Conservation (phyloP, 1,139 yeast species). For the Trichomonascaceae sp. region DNA sequence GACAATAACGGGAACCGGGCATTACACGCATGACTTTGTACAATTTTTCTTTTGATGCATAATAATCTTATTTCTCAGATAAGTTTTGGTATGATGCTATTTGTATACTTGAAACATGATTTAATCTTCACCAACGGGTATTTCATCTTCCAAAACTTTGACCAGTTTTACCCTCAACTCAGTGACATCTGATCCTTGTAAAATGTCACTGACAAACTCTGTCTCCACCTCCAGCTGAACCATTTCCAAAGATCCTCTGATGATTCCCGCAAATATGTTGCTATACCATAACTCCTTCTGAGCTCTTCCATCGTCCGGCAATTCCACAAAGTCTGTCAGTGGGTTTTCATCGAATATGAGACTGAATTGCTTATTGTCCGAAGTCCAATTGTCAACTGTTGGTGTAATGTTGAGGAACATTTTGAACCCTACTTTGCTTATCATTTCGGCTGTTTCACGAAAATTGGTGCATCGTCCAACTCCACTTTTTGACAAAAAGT, state of each 20-base stretch:
- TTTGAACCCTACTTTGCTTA: slow-evolving; percentile 83
- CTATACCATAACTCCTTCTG: slow-evolving; percentile 83
- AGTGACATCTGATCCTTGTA: slow-evolving; percentile 78
- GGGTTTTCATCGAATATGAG: slow-evolving; percentile 80
- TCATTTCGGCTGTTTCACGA: slow-evolving; percentile 81
- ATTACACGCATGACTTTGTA: neutral
- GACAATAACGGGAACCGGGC: slow-evolving; percentile 1
- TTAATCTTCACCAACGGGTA: slow-evolving; percentile 96
- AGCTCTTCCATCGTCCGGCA: slow-evolving; percentile 72
- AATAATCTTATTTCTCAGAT: neutral
- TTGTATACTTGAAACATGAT: slow-evolving; percentile 1
- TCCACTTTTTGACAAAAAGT: slow-evolving; percentile 82
- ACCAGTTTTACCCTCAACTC: slow-evolving; percentile 71
- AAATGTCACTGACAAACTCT: slow-evolving; percentile 66
- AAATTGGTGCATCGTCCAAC: slow-evolving; percentile 74
- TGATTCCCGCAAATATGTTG: slow-evolving; percentile 81
- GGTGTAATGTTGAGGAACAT: slow-evolving; percentile 83
- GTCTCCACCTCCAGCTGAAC: slow-evolving; percentile 91
- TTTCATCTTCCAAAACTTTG: slow-evolving; percentile 79
- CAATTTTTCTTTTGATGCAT: neutral
- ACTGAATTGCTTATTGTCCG: slow-evolving; percentile 68
- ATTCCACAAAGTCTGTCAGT: slow-evolving; percentile 87
- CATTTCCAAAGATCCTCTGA: slow-evolving; percentile 91
- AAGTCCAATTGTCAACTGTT: slow-evolving; percentile 65
- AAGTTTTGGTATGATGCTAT: neutral